These are phyloP conservation scores for Plasmodium vivax DNA, from an alignment of 169 alveolate species.

Conservation along the genomic window DNA sequence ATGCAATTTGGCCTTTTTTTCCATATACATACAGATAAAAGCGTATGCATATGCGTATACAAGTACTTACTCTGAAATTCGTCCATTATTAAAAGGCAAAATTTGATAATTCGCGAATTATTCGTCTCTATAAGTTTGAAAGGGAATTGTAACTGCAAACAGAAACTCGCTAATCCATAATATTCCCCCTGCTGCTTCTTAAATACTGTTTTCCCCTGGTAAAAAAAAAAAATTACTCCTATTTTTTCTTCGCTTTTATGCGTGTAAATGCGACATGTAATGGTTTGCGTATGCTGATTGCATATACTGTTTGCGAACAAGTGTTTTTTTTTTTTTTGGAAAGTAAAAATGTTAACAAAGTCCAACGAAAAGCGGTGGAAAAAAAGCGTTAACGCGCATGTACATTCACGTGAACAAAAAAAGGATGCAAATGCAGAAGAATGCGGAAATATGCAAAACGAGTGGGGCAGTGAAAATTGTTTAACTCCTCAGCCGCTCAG, in stretches of 20 bases:
- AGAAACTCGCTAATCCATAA: slow-evolving; percentile 43
- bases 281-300: background rate
- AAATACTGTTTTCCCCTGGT: slow-evolving; percentile 2
- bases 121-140: slow-evolving; percentile 17
- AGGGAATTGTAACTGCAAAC: background rate
- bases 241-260: background rate
- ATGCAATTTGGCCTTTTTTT: background rate
- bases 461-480: background rate
- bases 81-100: slow-evolving; percentile 33
- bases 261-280: background rate
- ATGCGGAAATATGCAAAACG: background rate
- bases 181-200: slow-evolving; percentile 1
- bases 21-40: background rate
- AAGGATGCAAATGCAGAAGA: background rate
- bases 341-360: slow-evolving; percentile 13
- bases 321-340: background rate
- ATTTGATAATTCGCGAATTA: slow-evolving; percentile 17
- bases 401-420: background rate
- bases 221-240: background rate
- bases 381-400: background rate
- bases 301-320: background rate
- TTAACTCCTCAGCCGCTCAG: background rate
- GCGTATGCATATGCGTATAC: background rate
- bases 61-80: slow-evolving; percentile 58
- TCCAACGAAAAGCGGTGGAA: background rate